Evolutionary conservation across 345 rosid species (phyloP), one percentile per base, ranked within the genome.

Genomic region (Tarenaya hassleriana): DNA sequence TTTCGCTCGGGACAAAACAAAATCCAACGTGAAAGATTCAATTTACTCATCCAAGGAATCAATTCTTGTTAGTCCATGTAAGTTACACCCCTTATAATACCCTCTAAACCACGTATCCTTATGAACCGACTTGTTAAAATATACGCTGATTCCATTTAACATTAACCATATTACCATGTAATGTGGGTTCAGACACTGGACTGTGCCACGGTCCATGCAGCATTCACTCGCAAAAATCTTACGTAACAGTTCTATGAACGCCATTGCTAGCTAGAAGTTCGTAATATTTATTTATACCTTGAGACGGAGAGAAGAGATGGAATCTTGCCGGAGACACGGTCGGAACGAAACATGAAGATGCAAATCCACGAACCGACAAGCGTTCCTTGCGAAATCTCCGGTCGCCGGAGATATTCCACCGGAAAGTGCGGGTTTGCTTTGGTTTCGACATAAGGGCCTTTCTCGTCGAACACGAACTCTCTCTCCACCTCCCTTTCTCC

Each of bases 231-330:
- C 32, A 46, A 20, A 44, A 5, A 20, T 6, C n/a, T 2, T 10
- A 6, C 19, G 16, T 10, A 53, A 63, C 34, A 24, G 29, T 24
- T 5, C 29, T 24, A 24, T 24, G 29, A 48, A 8, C 20, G 7
- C 15, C 8, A 56, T 56, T 58, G 35, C 10, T 47, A 7, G n/a
- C 16, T 13, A 60, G 54, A 14, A 1, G 7, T 8, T 38, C 10
- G 16, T 13, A 17, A 29, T 2, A 7, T 16, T 16, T 7, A 16
- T n/a, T 34, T 8, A 21, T 58, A 73, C 77, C 74, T 66, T 37
- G 74, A 62, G 46, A 56, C 50, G 16, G 61, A 62, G 33, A 73
- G 74, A 50, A 69, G 60, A 41, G 54, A 16, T 40, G 77, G 74
- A 41, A 73, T 58, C 54, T 29, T 64, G 52, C 66, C 63, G 53